Evolutionary conservation across 768 basidiomycete genomes (phyloP), one percentile per base, ranked within the genome.

Genomic region (Suillus cothurnatus): DNA sequence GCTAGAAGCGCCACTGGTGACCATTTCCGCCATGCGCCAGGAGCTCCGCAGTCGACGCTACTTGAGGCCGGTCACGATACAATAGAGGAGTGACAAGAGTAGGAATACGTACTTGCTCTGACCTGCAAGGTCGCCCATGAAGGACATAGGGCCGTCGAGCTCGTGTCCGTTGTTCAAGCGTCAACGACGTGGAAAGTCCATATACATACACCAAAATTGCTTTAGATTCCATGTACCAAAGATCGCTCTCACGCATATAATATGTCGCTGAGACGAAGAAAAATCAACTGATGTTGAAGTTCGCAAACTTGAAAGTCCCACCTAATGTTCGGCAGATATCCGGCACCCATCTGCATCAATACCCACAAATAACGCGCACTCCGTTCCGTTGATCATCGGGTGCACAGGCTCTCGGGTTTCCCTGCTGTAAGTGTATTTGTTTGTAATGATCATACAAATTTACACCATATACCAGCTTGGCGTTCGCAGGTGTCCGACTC

Each of bases 1-100:
- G 58, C 58, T 41, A 21, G 39, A 59, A 41, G 39, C 2, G 58
- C 58, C 19, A 59, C 58, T 28, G 39, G 17, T 21, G 58, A 59
- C 9, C 7, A 41, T 21, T 59, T 59, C 26, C 58, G 8, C 31
- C 28, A 39, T 14, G 58, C 58, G 3, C 39, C 39, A 28, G 58
- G 11, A 39, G 39, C 26, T 31, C 58, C 58, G 11, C 12, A 31
- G 12, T 41, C 38, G 12, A 59, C 58, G 17, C 58, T 59, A 12
- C 9, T 23, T 50, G 49, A 28, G 28, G 26, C 39, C 7, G 39
- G 58, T 41, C 19, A 41, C 14, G 58, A 59, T 28, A 59, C 31
- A 28, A 1, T 31, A 41, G 39, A 59, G 19, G 58, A 59, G 11
- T 28, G 11, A 6, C 19, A 21, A 11, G 38, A 59, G 9, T 59